Conservation (phyloP, 1,139 yeast species). For the Blastobotrys raffinosifermentans region DNA sequence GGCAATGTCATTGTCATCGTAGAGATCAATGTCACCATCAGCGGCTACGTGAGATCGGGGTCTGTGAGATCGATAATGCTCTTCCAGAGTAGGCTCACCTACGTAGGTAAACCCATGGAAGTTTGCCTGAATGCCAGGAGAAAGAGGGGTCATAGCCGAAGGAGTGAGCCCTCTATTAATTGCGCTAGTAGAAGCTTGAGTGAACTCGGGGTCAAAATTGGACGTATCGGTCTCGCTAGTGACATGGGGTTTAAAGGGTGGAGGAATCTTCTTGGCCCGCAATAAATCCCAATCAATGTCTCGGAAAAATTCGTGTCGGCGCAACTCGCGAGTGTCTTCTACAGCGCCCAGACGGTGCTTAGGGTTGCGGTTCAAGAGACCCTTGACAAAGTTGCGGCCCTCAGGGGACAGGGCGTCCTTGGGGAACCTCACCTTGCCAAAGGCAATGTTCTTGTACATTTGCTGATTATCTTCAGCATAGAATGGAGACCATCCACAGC, state of each 20-base stretch:
- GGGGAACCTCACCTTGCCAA: conserved; percentile 95
- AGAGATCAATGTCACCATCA: conserved; percentile 33
- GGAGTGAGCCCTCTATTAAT: conserved; percentile 62
- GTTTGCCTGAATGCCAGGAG: conserved; percentile 93
- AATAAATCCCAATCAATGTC: conserved; percentile 88
- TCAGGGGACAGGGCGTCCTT: conserved; percentile 87
- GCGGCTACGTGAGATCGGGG: conserved; percentile 21
- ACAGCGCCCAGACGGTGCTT: conserved; percentile 87
- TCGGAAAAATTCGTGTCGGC: conserved; percentile 83
- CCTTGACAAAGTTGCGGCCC: conserved; percentile 92
- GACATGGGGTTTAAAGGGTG: conserved; percentile 94
- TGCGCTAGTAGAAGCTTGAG: conserved; percentile 81
- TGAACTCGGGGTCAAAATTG: conserved; percentile 95
- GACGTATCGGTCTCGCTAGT: conserved; percentile 89
- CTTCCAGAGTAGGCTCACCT: conserved; percentile 90
- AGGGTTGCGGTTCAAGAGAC: conserved; percentile 89
- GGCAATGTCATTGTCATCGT: conserved; percentile 35
- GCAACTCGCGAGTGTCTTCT: conserved; percentile 86
- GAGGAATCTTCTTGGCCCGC: conserved; percentile 79
- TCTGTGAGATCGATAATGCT: conserved; percentile 48
- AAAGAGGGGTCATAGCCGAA: conserved; percentile 66
- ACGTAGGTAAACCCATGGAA: conserved; percentile 95
- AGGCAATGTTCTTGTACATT: conserved; percentile 97
- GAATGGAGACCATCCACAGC: conserved; percentile 99
- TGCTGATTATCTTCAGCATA: conserved; percentile 96